Evolutionary conservation across 169 alveolate genomes (phyloP).

Genomic region (Plasmodium fragile): DNA sequence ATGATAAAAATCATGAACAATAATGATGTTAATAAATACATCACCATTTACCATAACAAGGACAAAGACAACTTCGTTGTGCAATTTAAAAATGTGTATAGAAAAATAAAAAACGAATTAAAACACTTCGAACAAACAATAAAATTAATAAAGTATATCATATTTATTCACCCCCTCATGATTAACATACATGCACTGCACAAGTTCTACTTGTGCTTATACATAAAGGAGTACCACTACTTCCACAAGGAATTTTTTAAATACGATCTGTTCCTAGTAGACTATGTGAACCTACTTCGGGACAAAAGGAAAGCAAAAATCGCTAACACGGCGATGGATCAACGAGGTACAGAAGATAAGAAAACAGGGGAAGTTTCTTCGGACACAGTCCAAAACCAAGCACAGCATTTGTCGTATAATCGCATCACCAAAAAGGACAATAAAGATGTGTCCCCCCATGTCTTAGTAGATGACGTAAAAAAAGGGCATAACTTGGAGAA

Average conservation of each 20-base stretch:
- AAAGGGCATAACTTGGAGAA: conserved; percentile 5
- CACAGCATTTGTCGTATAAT: neutral
- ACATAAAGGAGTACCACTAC: conserved; percentile 64
- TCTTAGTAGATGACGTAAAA: neutral
- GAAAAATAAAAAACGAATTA: conserved; percentile 49
- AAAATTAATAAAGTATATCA: conserved; percentile 28
- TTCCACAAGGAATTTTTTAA: conserved; percentile 71
- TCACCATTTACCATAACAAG: conserved; percentile 49
- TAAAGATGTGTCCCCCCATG: neutral
- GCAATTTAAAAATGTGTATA: conserved; percentile 63
- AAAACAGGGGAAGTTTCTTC: neutral
- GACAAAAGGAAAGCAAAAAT: conserved; percentile 36
- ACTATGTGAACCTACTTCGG: conserved; percentile 33
- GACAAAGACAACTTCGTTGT: conserved; percentile 34
- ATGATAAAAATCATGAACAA: conserved; percentile 56
- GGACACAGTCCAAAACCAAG: neutral
- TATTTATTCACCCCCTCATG: conserved; percentile 64
- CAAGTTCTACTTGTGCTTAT: conserved; percentile 42
- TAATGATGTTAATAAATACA: conserved; percentile 67
- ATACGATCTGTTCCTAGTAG: conserved; percentile 39
- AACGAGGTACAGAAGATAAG: neutral
- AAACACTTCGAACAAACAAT: conserved; percentile 13
- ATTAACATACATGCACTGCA: conserved; percentile 52
- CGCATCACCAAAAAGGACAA: conserved; percentile 2
- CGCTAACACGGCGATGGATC: neutral